These are phyloP conservation scores for Moniliophthora roreri DNA, from an alignment of 1,284 basidiomycete species.

Conservation along the genomic window DNA sequence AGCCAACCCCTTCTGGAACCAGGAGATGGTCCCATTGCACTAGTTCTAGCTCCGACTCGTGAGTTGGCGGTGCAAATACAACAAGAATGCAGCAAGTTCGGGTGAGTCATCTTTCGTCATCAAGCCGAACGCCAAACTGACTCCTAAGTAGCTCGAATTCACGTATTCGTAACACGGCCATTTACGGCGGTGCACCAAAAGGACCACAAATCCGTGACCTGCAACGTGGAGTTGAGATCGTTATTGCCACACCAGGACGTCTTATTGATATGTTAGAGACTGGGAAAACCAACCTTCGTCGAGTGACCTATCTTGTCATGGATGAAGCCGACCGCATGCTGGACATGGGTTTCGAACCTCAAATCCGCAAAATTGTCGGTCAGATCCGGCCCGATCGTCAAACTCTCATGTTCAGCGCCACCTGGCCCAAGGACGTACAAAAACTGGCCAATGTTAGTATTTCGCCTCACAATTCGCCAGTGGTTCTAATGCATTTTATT, in stretches of 20 bases:
- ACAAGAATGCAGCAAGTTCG: slow-evolving; percentile 98
- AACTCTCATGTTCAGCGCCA: slow-evolving; percentile 97
- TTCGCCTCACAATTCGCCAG: neutral
- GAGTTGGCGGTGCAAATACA: slow-evolving; percentile 99
- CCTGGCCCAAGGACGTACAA: slow-evolving; percentile 99
- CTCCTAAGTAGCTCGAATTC: slow-evolving; percentile 79
- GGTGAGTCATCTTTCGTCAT: slow-evolving; percentile 44
- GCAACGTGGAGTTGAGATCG: slow-evolving; percentile 95
- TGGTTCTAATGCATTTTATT: slow-evolving; percentile 11
- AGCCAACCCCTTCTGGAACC: slow-evolving; percentile 92
- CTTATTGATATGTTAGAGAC: slow-evolving; percentile 95
- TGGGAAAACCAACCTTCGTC: slow-evolving; percentile 93
- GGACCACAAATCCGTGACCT: slow-evolving; percentile 98
- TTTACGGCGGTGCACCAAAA: slow-evolving; percentile 98
- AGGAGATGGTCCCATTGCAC: slow-evolving; percentile 96
- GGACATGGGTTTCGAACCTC: slow-evolving; percentile 99
- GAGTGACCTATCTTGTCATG: slow-evolving; percentile 98
- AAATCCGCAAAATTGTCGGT: slow-evolving; percentile 96
- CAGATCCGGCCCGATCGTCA: slow-evolving; percentile 97
- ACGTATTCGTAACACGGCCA: slow-evolving; percentile 95
- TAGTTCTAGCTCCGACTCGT: slow-evolving; percentile 96
- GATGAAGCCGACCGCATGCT: slow-evolving; percentile 99
- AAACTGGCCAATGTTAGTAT: slow-evolving; percentile 80
- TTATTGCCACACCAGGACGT: slow-evolving; percentile 90
- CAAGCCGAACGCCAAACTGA: slow-evolving; percentile 15